Evolutionary conservation across 768 basidiomycete species (phyloP).

Genomic region (Gymnopilus junonius): DNA sequence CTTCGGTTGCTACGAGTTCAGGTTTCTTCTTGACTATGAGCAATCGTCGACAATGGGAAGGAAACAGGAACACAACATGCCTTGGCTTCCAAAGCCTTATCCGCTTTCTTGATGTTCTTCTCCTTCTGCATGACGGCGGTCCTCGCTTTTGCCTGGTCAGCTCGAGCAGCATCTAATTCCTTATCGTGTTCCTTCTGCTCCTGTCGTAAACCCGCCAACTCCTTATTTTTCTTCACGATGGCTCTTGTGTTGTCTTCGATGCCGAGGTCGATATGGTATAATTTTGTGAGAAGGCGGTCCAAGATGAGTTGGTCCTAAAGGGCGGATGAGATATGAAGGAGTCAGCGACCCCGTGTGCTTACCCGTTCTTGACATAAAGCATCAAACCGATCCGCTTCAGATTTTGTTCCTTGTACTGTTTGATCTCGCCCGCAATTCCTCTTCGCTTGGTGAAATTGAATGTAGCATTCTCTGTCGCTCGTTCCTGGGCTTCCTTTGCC

Average conservation of each 20-base stretch:
- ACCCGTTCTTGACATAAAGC: constrained; percentile 75
- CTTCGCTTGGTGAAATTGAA: constrained; percentile 94
- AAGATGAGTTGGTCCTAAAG: constrained; percentile 80
- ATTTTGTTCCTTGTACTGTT: constrained; percentile 96
- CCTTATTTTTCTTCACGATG: constrained; percentile 76
- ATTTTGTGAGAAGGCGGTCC: constrained; percentile 81
- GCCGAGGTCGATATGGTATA: constrained; percentile 87
- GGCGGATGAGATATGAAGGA: not conserved
- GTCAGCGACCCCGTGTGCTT: constrained; percentile 23
- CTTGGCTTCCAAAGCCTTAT: constrained; percentile 86
- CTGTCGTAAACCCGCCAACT: constrained; percentile 66
- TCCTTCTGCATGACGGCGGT: constrained; percentile 82
- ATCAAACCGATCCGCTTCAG: constrained; percentile 89
- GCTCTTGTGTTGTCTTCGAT: constrained; percentile 73
- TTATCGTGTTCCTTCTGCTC: constrained; percentile 75
- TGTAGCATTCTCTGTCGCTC: constrained; percentile 92
- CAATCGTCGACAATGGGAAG: not conserved
- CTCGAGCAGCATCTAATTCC: constrained; percentile 72
- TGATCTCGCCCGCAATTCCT: constrained; percentile 93
- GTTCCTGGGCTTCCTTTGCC: constrained; percentile 84
- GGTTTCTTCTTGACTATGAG: constrained; percentile 62
- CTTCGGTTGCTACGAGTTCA: constrained; percentile 80
- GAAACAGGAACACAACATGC: constrained; percentile 45
- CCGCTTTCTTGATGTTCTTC: constrained; percentile 86
- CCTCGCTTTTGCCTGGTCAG: constrained; percentile 80